These are phyloP conservation scores for Nannizziopsis arthrosporioides DNA, from an alignment of 2,329 filamentous ascomycete genomes.

Conservation along the genomic window DNA sequence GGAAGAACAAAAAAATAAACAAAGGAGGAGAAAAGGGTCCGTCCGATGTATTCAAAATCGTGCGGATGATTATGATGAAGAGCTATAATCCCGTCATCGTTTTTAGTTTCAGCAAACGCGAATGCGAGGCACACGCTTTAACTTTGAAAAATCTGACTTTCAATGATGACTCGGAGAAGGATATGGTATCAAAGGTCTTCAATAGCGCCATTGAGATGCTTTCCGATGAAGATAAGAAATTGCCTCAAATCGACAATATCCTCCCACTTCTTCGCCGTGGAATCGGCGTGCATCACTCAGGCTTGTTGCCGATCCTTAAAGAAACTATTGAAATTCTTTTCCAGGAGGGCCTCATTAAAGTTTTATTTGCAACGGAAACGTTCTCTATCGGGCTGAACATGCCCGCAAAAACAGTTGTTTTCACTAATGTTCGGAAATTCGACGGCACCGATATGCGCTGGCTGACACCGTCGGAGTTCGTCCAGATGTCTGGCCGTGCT, in stretches of 20 bases:
- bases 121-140: slow-evolving; percentile 83
- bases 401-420: slow-evolving; percentile 99
- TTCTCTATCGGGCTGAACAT: slow-evolving; percentile 99
- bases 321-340: slow-evolving; percentile 98
- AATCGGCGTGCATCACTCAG: slow-evolving; percentile 95
- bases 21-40: slow-evolving; percentile 65
- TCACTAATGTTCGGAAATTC: slow-evolving; percentile 90
- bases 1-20: slow-evolving; percentile 83
- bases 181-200: slow-evolving; percentile 89
- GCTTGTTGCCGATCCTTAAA: slow-evolving; percentile 86
- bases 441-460: slow-evolving; percentile 72
- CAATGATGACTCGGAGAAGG: slow-evolving; percentile 92
- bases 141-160: slow-evolving; percentile 79
- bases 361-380: slow-evolving; percentile 93
- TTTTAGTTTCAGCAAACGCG: slow-evolving; percentile 97
- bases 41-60: slow-evolving; percentile 90
- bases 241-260: slow-evolving; percentile 85
- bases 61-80: slow-evolving; percentile 97
- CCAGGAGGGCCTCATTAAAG: slow-evolving; percentile 95
- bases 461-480: slow-evolving; percentile 88
- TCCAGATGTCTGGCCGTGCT: slow-evolving; percentile 96
- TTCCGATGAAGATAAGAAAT: slow-evolving; percentile 75
- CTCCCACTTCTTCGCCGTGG: slow-evolving; percentile 78
- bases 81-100: slow-evolving; percentile 97
- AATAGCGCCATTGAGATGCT: slow-evolving; percentile 83